A percentile compares a stretch with the other conserved stretches of the same genome.
phyloP scores from a whole-genome alignment of 140 eudicot genomes.

The Bidens hawaiensis region DNA sequence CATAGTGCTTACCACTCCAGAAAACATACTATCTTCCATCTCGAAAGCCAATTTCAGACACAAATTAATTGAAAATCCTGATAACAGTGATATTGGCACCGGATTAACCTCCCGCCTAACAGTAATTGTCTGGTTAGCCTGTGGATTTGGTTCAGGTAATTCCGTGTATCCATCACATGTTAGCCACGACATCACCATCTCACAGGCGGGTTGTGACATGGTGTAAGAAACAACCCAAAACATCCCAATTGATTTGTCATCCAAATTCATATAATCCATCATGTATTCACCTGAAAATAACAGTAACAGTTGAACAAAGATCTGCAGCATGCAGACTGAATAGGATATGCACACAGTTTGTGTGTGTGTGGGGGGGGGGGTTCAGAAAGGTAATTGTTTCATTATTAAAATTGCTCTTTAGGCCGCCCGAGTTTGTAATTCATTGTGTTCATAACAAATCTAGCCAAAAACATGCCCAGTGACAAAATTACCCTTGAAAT shows the following conservation, averaged over 20 bases:
- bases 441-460: neutral
- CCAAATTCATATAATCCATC: constrained; percentile 84
- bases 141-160: constrained; percentile 57
- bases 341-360: too few species aligned
- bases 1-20: constrained; percentile 84
- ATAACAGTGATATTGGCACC: constrained; percentile 60
- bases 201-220: constrained; percentile 96
- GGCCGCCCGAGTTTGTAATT: neutral
- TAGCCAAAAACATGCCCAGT: neutral
- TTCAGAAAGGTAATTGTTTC: too few species aligned
- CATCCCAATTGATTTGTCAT: constrained; percentile 90
- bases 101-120: constrained; percentile 82
- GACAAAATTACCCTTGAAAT: neutral
- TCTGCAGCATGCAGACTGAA: neutral
- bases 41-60: constrained; percentile 63
- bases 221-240: constrained; percentile 96
- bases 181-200: constrained; percentile 72
- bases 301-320: neutral
- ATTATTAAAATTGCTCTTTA: neutral
- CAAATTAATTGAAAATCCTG: constrained; percentile 72
- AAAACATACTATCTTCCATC: constrained; percentile 77
- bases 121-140: constrained; percentile 56
- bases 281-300: constrained; percentile 58
- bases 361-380: too few species aligned
- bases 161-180: constrained; percentile 70